Percentiles rank a stretch among this genome's conserved stretches.
Evolutionary conservation across 1,284 basidiomycete species (phyloP).

Genomic region (Heterobasidion irregulare): DNA sequence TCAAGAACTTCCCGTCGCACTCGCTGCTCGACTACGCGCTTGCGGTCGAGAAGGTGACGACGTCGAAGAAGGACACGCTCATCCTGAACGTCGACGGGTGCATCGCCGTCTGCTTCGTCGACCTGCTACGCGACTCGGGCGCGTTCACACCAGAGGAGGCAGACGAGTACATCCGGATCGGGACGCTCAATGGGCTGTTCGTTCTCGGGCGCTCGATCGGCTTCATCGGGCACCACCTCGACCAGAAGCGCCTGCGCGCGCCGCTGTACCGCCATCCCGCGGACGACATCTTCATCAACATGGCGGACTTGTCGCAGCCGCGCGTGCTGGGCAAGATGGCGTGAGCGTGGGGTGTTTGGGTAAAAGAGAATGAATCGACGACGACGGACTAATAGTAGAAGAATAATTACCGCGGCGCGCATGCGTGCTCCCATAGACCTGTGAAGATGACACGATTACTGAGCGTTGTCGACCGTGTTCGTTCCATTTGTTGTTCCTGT

Average conservation of each 20-base stretch:
- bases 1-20: slow-evolving; percentile 93
- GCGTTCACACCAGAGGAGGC: slow-evolving; percentile 96
- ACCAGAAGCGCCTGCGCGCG: slow-evolving; percentile 92
- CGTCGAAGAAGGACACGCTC: slow-evolving; percentile 95
- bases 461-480: too few relatives aligned
- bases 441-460: too few relatives aligned
- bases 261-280: slow-evolving; percentile 90
- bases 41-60: slow-evolving; percentile 96
- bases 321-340: slow-evolving; percentile 49
- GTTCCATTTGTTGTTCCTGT: too few relatives aligned
- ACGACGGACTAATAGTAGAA: too few relatives aligned
- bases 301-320: slow-evolving; percentile 74
- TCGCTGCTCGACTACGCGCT: slow-evolving; percentile 95
- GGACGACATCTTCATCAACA: slow-evolving; percentile 82
- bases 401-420: too few relatives aligned
- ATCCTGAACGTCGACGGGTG: slow-evolving; percentile 97
- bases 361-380: neutral
- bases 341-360: neutral
- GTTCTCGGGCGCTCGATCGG: slow-evolving; percentile 96
- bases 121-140: slow-evolving; percentile 87
- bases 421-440: too few relatives aligned
- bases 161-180: slow-evolving; percentile 95
- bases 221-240: slow-evolving; percentile 91
- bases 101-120: slow-evolving; percentile 97
- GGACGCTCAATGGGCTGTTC: slow-evolving; percentile 93